Conservation (phyloP, 305 asterid genomes). For the Solanum hybrid region DNA sequence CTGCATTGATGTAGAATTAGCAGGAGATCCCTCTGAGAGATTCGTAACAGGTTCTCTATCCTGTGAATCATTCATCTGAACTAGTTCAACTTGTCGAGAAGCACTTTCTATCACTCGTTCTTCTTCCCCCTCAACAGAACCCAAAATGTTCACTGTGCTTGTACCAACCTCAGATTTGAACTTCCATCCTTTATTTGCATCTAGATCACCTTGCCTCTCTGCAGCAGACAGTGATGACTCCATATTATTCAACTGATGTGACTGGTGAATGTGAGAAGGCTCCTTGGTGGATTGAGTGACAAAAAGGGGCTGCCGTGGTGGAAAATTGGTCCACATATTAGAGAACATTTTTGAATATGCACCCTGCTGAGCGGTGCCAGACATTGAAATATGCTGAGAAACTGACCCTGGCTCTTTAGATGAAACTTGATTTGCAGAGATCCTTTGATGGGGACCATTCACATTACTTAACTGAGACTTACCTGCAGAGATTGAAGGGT, state of each 20-base stretch:
- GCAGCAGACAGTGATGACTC: conserved; percentile 46
- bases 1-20: conserved; percentile 42
- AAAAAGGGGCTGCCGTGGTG: conserved; percentile 32
- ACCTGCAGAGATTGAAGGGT: conserved; percentile 23
- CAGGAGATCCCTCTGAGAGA: conserved; percentile 34
- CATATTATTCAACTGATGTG: conserved; percentile 37
- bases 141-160: conserved; percentile 24
- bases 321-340: conserved; percentile 38
- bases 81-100: conserved; percentile 17
- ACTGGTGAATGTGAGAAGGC: conserved; percentile 27
- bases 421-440: conserved; percentile 21
- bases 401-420: conserved; percentile 21
- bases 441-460: conserved; percentile 28
- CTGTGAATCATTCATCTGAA: conserved; percentile 24
- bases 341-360: conserved; percentile 24
- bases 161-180: conserved; percentile 14
- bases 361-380: conserved; percentile 31
- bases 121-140: conserved; percentile 29
- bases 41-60: conserved; percentile 27
- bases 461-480: conserved; percentile 16
- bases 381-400: conserved; percentile 24
- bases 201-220: conserved; percentile 25
- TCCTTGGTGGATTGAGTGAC: conserved; percentile 27
- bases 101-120: conserved; percentile 29
- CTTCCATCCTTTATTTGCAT: conserved; percentile 19